Evolutionary conservation across 768 basidiomycete genomes (phyloP), one percentile per base, ranked within the genome.

Genomic region (Mycena rosella): DNA sequence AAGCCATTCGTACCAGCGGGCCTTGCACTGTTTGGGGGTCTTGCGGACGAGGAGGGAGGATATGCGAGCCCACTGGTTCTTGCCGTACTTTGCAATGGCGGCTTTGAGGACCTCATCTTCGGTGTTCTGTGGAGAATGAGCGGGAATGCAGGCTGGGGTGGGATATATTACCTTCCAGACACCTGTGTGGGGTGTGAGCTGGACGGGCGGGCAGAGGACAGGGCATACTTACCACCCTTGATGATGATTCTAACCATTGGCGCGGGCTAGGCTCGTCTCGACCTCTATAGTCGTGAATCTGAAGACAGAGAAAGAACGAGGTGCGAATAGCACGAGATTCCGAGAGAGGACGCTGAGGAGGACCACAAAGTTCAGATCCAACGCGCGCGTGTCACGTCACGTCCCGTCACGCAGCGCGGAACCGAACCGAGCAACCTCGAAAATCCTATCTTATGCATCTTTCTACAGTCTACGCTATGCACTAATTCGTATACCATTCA

Each of bases 1-100:
- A 54, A 99, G 83, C 98, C 98, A 99, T 82, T 98, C 97, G 76
- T 97, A 98, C 97, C 97, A 99, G 44, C 96, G 93, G 1, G 95
- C 95, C 80, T 99, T 99, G 85, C 98, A 99, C 83, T 99, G 98
- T 78, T 99, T 99, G 14, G 98, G 96, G 2, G 98, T 99, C 81
- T 99, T 99, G 71, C 98, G 90, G 38, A 99, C 98, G 57, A 99
- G 89, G 32, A 99, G 85, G 34, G 97, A 99, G 14, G 96, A 98
- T 77, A 99, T 99, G 74, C 97, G 96, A 29, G 97, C 97, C 96
- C 96, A 97, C 85, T 97, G 96, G 75, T 97, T 96, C 83, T 96
- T 96, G 74, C 95, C 95, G 74, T 96, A 96, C 86, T 96, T 96
- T 70, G 94, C 94, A 74, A 99, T 99, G 74, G 98, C 98, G 69